Evolutionary conservation across 768 basidiomycete species (phyloP), one percentile per base, ranked within the genome.

Genomic region (Hydnomerulius pinastri): DNA sequence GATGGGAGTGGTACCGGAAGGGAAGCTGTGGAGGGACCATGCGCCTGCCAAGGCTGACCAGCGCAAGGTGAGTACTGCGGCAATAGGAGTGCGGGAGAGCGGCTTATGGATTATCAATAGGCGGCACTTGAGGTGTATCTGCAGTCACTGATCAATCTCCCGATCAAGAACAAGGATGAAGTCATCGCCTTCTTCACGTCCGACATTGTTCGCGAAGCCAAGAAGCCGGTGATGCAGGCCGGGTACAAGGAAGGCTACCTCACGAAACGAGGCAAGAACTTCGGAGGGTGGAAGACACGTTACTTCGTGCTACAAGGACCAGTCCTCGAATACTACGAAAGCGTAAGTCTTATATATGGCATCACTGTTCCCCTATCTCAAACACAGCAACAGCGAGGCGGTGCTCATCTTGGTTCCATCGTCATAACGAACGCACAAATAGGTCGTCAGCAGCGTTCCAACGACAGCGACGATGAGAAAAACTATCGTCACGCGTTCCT

Each of bases 401-500:
- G 97, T 28, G 71, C 85, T 9, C 92, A 95, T 66, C 77, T 98
- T 23, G 96, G 96, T 40, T 90, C 93, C 12, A 98, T 99, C 57
- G 67, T 73, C 40, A 85, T 99, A 49, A 86, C 90, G n/a, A 87
- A 87, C 36, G 95, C 97, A 23, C 92, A 97, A 63, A 98, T 99
- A 51, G 97, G 96, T 9, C 85, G 96, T 25, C 97, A 98, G 62
- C 92, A 97, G 64, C 80, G 81, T 56, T 78, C 77, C 35, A 67
- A 78, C 48, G 67, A 59, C 53, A 72, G 77, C 1, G 87, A 89
- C 53, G 92, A 94, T n/a, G n/a, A n/a, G n/a, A n/a, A 92, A 63
- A 90, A 96, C 57, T 97, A 97, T 58, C 83, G 94, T 20, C 97
- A 99, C 65, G 97, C 97, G 1, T 98, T 99, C 73, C 83, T 99